These are phyloP conservation scores for Fomitopsis serialis DNA, from an alignment of 768 basidiomycete species.

Conservation along the genomic window DNA sequence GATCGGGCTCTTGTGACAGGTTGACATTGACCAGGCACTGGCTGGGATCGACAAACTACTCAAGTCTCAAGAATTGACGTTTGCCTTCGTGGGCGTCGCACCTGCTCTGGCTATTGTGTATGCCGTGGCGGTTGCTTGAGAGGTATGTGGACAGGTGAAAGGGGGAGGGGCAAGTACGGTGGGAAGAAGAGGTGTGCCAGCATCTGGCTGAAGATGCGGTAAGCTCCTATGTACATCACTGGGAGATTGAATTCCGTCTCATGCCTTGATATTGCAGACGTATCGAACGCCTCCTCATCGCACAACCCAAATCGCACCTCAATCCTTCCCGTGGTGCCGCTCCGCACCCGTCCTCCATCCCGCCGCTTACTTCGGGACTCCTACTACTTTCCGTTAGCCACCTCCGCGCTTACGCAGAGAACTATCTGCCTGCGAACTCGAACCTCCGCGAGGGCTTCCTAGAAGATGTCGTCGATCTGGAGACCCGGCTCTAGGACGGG, in stretches of 20 bases:
- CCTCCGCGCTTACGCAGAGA: constrained; percentile 60
- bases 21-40: constrained; percentile 88
- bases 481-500: constrained; percentile 58
- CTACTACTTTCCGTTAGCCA: constrained; percentile 66
- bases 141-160: constrained; percentile 44
- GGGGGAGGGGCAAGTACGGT: constrained; percentile 49
- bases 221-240: constrained; percentile 1
- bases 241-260: not conserved
- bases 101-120: constrained; percentile 83
- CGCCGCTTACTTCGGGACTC: constrained; percentile 66
- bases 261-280: constrained; percentile 33
- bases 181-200: constrained; percentile 46
- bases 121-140: constrained; percentile 47
- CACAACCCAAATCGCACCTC: constrained; percentile 32
- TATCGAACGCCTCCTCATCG: constrained; percentile 63
- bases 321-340: constrained; percentile 5
- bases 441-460: constrained; percentile 74
- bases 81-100: constrained; percentile 95
- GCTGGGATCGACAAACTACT: constrained; percentile 90
- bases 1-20: constrained; percentile 35
- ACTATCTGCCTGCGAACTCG: constrained; percentile 49
- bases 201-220: constrained; percentile 76
- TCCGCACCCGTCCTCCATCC: constrained; percentile 23
- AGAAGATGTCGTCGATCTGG: constrained; percentile 79
- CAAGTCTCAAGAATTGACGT: constrained; percentile 91